Conservation (phyloP, 78 protist genomes). For the Speleostelium caveatum region DNA sequence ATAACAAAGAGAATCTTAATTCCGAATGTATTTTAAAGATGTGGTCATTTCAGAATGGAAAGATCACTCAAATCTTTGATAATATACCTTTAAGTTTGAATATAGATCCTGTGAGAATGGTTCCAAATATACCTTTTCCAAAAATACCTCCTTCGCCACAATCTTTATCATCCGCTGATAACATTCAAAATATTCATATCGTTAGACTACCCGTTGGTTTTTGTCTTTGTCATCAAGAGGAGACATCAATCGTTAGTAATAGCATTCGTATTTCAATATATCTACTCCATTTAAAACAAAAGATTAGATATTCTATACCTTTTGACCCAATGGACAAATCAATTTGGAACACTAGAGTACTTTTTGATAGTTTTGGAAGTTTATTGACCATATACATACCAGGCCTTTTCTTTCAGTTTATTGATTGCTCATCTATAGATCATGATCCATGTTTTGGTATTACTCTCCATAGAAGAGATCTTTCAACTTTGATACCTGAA, state of each 20-base stretch:
- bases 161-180: neutral
- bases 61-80: neutral
- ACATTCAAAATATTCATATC: conserved; percentile 54
- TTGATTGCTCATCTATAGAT: conserved; percentile 58
- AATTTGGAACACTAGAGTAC: conserved; percentile 10
- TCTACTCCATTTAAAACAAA: conserved; percentile 49
- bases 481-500: conserved; percentile 19
- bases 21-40: neutral
- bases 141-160: neutral
- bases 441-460: conserved; percentile 68
- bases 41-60: neutral
- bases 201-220: conserved; percentile 34
- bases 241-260: neutral
- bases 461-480: conserved; percentile 15
- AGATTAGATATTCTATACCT: conserved; percentile 56
- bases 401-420: conserved; percentile 51
- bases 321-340: conserved; percentile 39
- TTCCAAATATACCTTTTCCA: conserved; percentile 46
- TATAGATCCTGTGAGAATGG: neutral
- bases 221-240: conserved; percentile 73
- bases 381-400: conserved; percentile 45
- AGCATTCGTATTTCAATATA: conserved; percentile 50
- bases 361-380: conserved; percentile 47
- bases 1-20: no score
- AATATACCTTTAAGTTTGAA: conserved; percentile 22